Evolutionary conservation across 495 filamentous ascomycete genomes (phyloP), one percentile per base, ranked within the genome.

Genomic region (Cercophora newfieldiana): DNA sequence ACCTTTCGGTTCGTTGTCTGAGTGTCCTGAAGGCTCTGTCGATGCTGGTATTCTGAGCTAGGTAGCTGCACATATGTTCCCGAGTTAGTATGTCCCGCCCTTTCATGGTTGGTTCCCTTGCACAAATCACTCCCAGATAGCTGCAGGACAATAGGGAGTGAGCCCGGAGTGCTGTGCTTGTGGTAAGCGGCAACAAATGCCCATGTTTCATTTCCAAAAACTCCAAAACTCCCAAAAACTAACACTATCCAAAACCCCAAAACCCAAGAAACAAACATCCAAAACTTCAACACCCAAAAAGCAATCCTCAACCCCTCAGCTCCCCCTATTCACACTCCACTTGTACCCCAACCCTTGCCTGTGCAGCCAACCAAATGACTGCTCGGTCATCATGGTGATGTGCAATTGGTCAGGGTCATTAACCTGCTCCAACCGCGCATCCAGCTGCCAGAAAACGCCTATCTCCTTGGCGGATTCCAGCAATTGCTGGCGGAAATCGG

Each of bases 391-490:
- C 48, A 51, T 51, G 48, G 48, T 51, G 48, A 51, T 51, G 48
- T 51, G 48, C 21, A 51, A 51, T 51, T 51, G 48, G 16, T 51
- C 48, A 51, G 48, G 18, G 48, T 51, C 48, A 51, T 51, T 51
- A 51, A 51, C 48, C 48, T 51, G 48, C 48, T 51, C 48, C 48
- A 51, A 51, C 21, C 53, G 53, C 53, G 53, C 53, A 56, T 56
- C 53, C 53, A 56, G 53, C 53, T 56, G 53, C 53, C 53, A 56
- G 53, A 56, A 56, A 56, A 56, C 53, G 53, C 53, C 53, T 56
- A 56, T 56, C 53, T 56, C 53, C 53, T 56, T 56, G 21, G 53
- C 25, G 53, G 53, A 56, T 56, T 56, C 53, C 53, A 56, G 53
- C 53, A 56, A 56, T 51, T 56, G 53, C 22, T 56, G 53, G 18